Percentiles rank a stretch among this genome's conserved stretches.
Conservation (phyloP, 257 asterid genomes). For the Ligustrum vulgare region DNA sequence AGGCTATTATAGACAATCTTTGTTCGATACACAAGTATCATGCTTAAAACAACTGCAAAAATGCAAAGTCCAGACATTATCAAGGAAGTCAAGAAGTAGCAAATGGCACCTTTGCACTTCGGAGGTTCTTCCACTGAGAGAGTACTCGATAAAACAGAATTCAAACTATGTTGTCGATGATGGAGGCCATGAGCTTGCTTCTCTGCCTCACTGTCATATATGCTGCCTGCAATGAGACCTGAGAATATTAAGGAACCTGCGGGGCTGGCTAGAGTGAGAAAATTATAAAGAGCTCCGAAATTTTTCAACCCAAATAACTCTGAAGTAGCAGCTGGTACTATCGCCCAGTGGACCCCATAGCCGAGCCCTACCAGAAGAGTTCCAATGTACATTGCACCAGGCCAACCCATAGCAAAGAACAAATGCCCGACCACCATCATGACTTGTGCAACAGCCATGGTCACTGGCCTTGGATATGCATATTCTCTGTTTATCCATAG, state of each 20-base stretch:
- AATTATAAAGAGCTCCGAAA: constrained; percentile 75
- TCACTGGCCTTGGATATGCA: constrained; percentile 78
- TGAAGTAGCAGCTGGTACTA: constrained; percentile 88
- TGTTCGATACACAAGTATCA: constrained; percentile 78
- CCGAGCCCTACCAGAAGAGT: constrained; percentile 94
- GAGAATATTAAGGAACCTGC: constrained; percentile 80
- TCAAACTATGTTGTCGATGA: constrained; percentile 23
- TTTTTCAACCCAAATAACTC: constrained; percentile 88
- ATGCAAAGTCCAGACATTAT: constrained; percentile 83
- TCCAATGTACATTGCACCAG: constrained; percentile 79
- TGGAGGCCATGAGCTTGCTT: constrained; percentile 59
- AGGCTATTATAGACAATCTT: constrained; percentile 63
- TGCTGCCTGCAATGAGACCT: constrained; percentile 78
- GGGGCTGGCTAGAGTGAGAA: constrained; percentile 80
- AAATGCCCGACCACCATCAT: constrained; percentile 82
- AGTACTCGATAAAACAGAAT: constrained; percentile 45
- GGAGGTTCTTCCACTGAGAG: constrained; percentile 46
- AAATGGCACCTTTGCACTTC: constrained; percentile 70
- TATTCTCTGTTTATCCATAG: constrained; percentile 54
- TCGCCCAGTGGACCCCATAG: constrained; percentile 97
- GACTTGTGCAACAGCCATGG: constrained; percentile 77
- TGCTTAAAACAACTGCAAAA: constrained; percentile 58
- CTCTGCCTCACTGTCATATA: constrained; percentile 80
- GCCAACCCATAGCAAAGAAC: constrained; percentile 92
- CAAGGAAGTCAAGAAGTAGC: constrained; percentile 75